These are phyloP conservation scores for Trametes coccinea DNA, from an alignment of 768 basidiomycete genomes.

Conservation along the genomic window DNA sequence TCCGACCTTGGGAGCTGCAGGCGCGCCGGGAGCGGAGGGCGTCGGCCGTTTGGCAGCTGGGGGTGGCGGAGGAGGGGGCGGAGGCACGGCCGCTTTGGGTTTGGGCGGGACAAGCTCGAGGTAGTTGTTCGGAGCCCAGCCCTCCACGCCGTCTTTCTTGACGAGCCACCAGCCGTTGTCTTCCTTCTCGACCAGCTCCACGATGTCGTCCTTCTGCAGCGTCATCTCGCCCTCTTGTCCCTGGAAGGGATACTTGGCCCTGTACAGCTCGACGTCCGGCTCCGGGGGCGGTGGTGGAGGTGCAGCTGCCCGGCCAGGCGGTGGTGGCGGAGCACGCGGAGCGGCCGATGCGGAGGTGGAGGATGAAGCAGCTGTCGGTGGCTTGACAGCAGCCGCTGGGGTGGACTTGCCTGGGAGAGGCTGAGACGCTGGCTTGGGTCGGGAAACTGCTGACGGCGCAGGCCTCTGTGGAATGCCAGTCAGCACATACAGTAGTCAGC, in stretches of 20 bases:
- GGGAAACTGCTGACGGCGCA: constrained; percentile 44
- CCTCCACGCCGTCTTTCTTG: constrained; percentile 77
- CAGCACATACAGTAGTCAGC: background rate
- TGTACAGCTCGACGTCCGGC: constrained; percentile 74
- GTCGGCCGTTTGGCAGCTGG: constrained; percentile 39
- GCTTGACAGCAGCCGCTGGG: constrained; percentile 37
- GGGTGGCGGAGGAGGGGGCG: constrained; percentile 65
- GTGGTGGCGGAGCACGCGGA: constrained; percentile 46
- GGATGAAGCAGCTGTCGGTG: constrained; percentile 37
- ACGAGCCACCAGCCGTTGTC: constrained; percentile 99
- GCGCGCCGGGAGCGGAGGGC: constrained; percentile 38
- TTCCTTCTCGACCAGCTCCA: constrained; percentile 89
- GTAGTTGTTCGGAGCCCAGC: constrained; percentile 96
- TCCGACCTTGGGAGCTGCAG: constrained; percentile 32
- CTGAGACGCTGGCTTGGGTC: constrained; percentile 58
- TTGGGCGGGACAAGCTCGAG: constrained; percentile 77
- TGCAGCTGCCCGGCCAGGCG: constrained; percentile 36
- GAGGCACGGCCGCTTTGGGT: constrained; percentile 61
- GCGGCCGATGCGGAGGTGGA: constrained; percentile 39
- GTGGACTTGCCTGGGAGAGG: constrained; percentile 63
- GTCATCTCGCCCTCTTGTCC: constrained; percentile 93
- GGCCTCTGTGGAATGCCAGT: constrained; percentile 26
- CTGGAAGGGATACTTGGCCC: constrained; percentile 88
- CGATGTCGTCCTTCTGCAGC: constrained; percentile 85
- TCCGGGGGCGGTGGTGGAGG: constrained; percentile 51